A percentile compares a stretch with the other conserved stretches of the same genome.
phyloP scores from a whole-genome alignment of 208 protist species.

The Acanthamoeba healyi region DNA sequence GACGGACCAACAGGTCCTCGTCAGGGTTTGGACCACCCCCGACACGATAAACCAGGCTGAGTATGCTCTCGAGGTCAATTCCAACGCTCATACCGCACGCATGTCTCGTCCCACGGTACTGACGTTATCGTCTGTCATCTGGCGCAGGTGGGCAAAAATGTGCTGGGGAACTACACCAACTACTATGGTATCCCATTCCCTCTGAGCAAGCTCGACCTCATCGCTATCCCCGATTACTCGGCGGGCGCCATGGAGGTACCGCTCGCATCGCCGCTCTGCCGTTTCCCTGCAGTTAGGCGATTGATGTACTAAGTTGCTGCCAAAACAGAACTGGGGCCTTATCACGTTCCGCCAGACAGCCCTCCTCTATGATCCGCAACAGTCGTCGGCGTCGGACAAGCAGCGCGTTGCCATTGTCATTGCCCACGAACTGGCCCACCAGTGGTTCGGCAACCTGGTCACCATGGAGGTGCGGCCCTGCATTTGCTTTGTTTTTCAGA shows the following conservation, averaged over 20 bases:
- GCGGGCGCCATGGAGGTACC: conserved; percentile 95
- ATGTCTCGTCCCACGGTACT: too few species aligned
- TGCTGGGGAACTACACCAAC: conserved; percentile 37
- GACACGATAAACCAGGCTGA: too few species aligned
- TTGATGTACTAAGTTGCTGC: too few species aligned
- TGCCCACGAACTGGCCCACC: conserved; percentile 92
- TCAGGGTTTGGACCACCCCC: too few species aligned
- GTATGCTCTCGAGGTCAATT: too few species aligned
- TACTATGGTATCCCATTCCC: conserved; percentile 84
- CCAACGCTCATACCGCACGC: too few species aligned
- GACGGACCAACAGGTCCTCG: too few species aligned
- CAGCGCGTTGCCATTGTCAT: conserved; percentile 78
- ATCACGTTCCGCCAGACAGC: conserved; percentile 95
- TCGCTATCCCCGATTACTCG: conserved; percentile 93
- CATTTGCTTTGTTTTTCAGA: too few species aligned
- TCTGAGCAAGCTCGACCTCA: conserved; percentile 95
- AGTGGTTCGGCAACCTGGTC: conserved; percentile 98
- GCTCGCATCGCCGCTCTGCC: too few species aligned
- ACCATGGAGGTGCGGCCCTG: conserved; percentile 93
- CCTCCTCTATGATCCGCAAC: conserved; percentile 85
- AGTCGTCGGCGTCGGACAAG: conserved; percentile 82
- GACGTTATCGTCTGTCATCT: too few species aligned
- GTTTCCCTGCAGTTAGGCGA: too few species aligned
- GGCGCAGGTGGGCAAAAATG: too few species aligned
- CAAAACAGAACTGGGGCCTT: conserved; percentile 97